Conservation (phyloP, 2,329 filamentous ascomycete species). For the Lasiodiplodia citricola region DNA sequence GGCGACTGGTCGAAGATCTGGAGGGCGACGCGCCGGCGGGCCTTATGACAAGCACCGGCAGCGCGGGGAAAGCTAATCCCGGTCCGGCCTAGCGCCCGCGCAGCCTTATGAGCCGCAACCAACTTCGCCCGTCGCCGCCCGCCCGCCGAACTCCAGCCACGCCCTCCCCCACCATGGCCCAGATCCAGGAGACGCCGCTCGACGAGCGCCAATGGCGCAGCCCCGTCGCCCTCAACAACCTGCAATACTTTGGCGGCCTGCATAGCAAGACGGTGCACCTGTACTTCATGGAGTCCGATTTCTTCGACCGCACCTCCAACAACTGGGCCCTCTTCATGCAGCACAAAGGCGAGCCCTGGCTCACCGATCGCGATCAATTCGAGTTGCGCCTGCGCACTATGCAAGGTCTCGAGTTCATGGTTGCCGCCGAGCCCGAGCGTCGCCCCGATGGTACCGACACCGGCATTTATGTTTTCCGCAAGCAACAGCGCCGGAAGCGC, state of each 20-base stretch:
- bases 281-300: slow-evolving; percentile 68
- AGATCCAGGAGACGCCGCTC: slow-evolving; percentile 37
- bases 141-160: slow-evolving; percentile 1
- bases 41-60: background rate
- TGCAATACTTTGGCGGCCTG: slow-evolving; percentile 28
- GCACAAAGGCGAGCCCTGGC: slow-evolving; percentile 52
- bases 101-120: slow-evolving; percentile 19
- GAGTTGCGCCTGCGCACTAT: slow-evolving; percentile 60
- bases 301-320: slow-evolving; percentile 66
- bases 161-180: slow-evolving; percentile 31
- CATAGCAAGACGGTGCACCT: slow-evolving; percentile 55
- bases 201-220: slow-evolving; percentile 40
- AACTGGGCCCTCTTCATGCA: slow-evolving; percentile 60
- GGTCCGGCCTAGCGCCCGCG: background rate
- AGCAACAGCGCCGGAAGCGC: slow-evolving; percentile 49
- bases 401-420: slow-evolving; percentile 64
- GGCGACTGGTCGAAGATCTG: slow-evolving; percentile 22
- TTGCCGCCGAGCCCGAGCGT: slow-evolving; percentile 62
- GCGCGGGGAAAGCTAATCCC: background rate
- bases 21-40: slow-evolving; percentile 19
- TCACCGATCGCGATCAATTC: slow-evolving; percentile 62
- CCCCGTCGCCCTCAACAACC: slow-evolving; percentile 33
- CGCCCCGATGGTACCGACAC: slow-evolving; percentile 49
- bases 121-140: slow-evolving; percentile 27
- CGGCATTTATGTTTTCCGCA: slow-evolving; percentile 66